Conservation (phyloP, 805 yeast species). For the Kurtzmaniella fragi region DNA sequence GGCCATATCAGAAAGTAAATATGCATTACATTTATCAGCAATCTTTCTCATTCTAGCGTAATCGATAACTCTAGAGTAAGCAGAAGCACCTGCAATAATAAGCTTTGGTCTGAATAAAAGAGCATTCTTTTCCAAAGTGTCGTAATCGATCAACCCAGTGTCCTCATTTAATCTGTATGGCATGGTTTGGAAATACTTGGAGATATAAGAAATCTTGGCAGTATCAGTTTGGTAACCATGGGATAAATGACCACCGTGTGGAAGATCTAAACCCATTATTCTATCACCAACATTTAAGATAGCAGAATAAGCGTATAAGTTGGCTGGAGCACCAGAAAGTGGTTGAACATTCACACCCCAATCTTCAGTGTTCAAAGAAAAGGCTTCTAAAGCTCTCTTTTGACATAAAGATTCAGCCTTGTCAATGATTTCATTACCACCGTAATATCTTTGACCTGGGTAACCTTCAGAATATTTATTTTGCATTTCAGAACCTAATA, state of each 20-base stretch:
- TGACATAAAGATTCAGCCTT: conserved; percentile 90
- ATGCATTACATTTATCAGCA: conserved; percentile 97
- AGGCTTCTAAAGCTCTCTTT: conserved; percentile 89
- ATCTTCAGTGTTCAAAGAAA: conserved; percentile 66
- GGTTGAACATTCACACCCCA: conserved; percentile 99
- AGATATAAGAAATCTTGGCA: conserved; percentile 90
- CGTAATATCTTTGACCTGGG: conserved; percentile 98
- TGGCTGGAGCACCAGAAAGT: conserved; percentile 96
- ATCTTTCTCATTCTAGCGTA: conserved; percentile 94
- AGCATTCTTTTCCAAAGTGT: conserved; percentile 88
- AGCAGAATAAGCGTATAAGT: conserved; percentile 94
- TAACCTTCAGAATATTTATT: conserved; percentile 99
- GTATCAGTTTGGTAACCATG: conserved; percentile 97
- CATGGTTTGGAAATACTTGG: conserved; percentile 97
- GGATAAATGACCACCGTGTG: conserved; percentile 98
- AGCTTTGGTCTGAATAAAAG: conserved; percentile 91
- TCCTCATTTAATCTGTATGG: conserved; percentile 91
- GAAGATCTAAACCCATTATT: conserved; percentile 95
- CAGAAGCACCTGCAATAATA: conserved; percentile 96
- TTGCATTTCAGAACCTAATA: conserved; percentile 95
- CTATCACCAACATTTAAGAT: conserved; percentile 93
- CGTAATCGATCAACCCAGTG: conserved; percentile 96
- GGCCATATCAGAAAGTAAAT: conserved; percentile 96
- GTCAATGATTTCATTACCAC: conserved; percentile 97
- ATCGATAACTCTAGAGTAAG: conserved; percentile 94